Evolutionary conservation across 345 rosid genomes (phyloP).

Genomic region (Dimocarpus longan): DNA sequence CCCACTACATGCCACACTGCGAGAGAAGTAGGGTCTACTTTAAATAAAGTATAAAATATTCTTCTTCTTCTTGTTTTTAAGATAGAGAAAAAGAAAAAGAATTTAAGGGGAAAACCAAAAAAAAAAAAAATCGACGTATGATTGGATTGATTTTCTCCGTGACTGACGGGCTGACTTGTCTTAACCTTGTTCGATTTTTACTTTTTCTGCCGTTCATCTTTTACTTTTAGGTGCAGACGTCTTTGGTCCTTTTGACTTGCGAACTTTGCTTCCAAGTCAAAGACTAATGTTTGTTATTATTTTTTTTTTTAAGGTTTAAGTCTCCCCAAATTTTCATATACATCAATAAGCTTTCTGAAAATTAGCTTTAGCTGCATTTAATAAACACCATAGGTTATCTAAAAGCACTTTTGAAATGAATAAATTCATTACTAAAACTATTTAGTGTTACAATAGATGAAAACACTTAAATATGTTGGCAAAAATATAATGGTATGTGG

Average conservation of each 20-base stretch:
- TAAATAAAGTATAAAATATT: not conserved
- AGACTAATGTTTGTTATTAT: not conserved
- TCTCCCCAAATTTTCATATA: no score
- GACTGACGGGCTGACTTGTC: constrained; percentile 5
- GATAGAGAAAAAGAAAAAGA: not conserved
- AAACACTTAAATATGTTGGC: not conserved
- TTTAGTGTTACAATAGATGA: not conserved
- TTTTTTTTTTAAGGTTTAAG: no score
- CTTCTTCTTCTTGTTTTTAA: no score
- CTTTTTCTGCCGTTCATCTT: not conserved
- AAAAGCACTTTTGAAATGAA: no score
- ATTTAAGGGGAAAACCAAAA: no score
- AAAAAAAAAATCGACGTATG: not conserved
- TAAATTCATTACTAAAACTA: no score
- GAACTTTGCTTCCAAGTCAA: not conserved
- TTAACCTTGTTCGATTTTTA: not conserved
- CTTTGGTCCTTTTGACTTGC: not conserved
- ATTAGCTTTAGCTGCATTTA: not conserved
- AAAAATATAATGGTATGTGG: not conserved
- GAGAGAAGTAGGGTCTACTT: not conserved
- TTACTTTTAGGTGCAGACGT: not conserved
- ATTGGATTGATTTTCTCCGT: constrained; percentile 10
- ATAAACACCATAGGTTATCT: not conserved
- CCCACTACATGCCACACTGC: not conserved
- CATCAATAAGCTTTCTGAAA: not conserved